phyloP scores from a whole-genome alignment of 495 filamentous ascomycete genomes.

The Chaetomium tenue region DNA sequence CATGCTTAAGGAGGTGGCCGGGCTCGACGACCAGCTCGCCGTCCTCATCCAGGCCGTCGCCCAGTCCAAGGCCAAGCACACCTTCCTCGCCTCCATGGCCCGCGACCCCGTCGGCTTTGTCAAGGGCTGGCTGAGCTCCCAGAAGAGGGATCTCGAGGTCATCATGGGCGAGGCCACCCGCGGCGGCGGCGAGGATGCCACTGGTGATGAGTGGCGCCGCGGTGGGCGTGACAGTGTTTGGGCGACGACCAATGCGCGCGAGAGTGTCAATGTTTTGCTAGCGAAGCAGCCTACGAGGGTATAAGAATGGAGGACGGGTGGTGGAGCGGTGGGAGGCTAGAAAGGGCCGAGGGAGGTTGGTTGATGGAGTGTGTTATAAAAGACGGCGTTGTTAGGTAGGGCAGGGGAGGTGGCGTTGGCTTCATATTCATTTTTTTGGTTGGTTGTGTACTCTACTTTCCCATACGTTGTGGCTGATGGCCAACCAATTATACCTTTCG shows the following conservation, averaged over 20 bases:
- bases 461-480: not conserved
- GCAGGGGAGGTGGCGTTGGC: not conserved
- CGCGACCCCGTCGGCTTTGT: slow-evolving; percentile 82
- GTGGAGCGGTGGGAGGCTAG: not conserved
- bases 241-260: slow-evolving; percentile 53
- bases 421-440: not conserved
- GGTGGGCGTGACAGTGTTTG: slow-evolving; percentile 53
- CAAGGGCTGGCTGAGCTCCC: slow-evolving; percentile 77
- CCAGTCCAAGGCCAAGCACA: slow-evolving; percentile 78
- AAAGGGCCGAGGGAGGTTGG: not conserved
- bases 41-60: slow-evolving; percentile 72
- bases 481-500: not conserved
- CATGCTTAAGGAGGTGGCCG: slow-evolving; percentile 66
- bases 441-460: not conserved
- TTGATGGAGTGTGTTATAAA: not conserved
- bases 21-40: slow-evolving; percentile 79
- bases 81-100: slow-evolving; percentile 72
- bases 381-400: not conserved
- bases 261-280: slow-evolving; percentile 56
- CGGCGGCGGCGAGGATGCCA: slow-evolving; percentile 60
- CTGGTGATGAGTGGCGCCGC: slow-evolving; percentile 56
- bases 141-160: slow-evolving; percentile 86
- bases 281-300: slow-evolving; percentile 37
- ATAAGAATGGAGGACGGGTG: not conserved
- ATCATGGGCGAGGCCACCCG: slow-evolving; percentile 77